Evolutionary conservation across 108 stramenopile genomes (phyloP).

Genomic region (Cylindrotheca closterium): DNA sequence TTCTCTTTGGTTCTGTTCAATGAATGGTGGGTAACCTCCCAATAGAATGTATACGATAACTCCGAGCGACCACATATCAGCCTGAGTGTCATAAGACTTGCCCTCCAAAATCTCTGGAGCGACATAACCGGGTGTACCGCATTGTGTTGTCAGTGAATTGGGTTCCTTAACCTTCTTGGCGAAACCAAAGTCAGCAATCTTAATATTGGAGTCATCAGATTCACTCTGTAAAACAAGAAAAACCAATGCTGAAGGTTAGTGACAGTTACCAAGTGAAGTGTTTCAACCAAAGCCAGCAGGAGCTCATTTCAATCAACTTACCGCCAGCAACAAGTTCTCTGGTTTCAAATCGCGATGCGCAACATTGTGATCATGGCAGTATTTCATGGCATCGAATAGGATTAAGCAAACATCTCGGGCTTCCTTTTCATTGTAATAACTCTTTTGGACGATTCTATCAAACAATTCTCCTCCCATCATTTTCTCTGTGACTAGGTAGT

Average conservation of each 20-base stretch:
- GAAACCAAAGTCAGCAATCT: constrained; percentile 99
- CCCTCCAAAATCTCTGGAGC: constrained; percentile 92
- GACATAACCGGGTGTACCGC: constrained; percentile 95
- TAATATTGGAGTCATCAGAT: constrained; percentile 86
- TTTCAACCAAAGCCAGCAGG: neutral
- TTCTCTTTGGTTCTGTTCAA: constrained; percentile 92
- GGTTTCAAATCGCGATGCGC: constrained; percentile 92
- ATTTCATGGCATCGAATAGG: constrained; percentile 74
- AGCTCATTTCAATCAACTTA: constrained; percentile 8
- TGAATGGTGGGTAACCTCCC: constrained; percentile 93
- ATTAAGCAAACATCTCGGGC: constrained; percentile 70
- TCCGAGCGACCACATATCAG: constrained; percentile 96
- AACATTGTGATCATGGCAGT: constrained; percentile 78
- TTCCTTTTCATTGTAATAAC: constrained; percentile 83
- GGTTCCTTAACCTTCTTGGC: constrained; percentile 81
- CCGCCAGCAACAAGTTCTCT: constrained; percentile 80
- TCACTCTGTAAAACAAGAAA: constrained; percentile 58
- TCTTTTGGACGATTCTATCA: constrained; percentile 89
- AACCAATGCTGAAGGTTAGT: no score
- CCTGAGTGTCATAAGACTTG: constrained; percentile 80
- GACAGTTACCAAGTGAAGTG: neutral
- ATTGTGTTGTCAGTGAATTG: constrained; percentile 86
- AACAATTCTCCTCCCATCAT: constrained; percentile 91
- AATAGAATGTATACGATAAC: constrained; percentile 93
- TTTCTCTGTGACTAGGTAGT: constrained; percentile 91